Conservation (phyloP, 208 protist genomes). For the Acanthamoeba triangularis region DNA sequence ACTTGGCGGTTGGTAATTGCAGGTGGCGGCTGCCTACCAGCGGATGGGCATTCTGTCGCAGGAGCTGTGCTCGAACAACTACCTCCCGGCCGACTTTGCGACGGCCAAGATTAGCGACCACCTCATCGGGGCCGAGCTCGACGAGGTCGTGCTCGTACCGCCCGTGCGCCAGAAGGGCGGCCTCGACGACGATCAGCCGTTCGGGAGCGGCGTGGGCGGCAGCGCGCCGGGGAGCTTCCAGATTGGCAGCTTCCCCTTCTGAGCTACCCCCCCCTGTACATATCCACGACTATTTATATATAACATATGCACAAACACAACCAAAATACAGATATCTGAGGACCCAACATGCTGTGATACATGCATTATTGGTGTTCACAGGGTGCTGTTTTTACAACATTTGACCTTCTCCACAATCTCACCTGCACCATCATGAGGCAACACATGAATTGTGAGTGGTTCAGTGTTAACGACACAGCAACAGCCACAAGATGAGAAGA, state of each 20-base stretch:
- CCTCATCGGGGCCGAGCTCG: conserved; percentile 51
- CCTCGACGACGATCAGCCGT: not conserved
- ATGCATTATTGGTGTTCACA: not conserved
- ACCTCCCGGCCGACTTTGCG: conserved; percentile 70
- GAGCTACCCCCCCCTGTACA: too few species aligned
- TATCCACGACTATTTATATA: too few species aligned
- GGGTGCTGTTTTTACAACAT: conserved; percentile 38
- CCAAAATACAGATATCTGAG: too few species aligned
- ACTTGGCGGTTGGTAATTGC: not conserved
- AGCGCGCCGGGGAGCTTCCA: conserved; percentile 45
- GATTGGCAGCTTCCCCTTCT: conserved; percentile 61
- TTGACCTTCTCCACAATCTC: conserved; percentile 52
- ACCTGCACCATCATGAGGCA: not conserved
- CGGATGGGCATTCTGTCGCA: conserved; percentile 52
- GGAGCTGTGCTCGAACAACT: conserved; percentile 71
- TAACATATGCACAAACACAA: too few species aligned
- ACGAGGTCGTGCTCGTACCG: conserved; percentile 36
- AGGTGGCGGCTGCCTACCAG: conserved; percentile 70
- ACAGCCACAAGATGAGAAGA: not conserved
- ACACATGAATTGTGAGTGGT: too few species aligned
- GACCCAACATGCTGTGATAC: too few species aligned
- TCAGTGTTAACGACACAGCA: too few species aligned
- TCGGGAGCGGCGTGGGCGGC: not conserved
- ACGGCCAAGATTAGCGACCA: conserved; percentile 9
- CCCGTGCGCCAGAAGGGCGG: not conserved